Evolutionary conservation across 441 rosid species (phyloP), one percentile per base, ranked within the genome.

Genomic region (Aleurites moluccanus): DNA sequence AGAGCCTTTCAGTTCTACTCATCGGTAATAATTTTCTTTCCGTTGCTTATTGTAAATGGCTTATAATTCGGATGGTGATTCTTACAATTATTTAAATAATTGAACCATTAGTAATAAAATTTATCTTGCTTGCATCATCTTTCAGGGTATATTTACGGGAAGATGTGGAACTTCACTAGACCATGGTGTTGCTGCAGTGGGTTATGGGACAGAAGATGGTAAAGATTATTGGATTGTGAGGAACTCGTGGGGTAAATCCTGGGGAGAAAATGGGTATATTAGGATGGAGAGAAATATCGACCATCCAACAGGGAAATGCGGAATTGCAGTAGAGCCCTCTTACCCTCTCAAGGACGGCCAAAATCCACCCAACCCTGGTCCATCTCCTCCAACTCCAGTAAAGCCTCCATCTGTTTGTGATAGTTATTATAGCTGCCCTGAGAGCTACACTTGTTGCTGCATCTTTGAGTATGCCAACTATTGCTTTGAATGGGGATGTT

Each of bases 351-450:
- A 94, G 87, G 85, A 77, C 13, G 88, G 97, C 63, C 84, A 77
- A 65, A 94, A 94, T 75, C 98, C 97, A 1, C 98, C 98, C 1
- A 90, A 94, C 69, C 99, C 99, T 0, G 98, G 97, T 2, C 99
- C 99, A 0, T 89, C 97, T n/a, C 99, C 99, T 0, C 99, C 99
- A 10, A 84, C 97, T 67, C 97, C 97, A 13, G 49, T 88, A 5
- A 85, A 75, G 73, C 98, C 98, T 59, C 97, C 97, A 4, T 70
- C 85, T 1, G 85, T 81, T 1, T 94, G 98, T 44, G 97, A 94
- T 77, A 84, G 68, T 47, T 90, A 86, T 75, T 90, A 80, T 38
- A 44, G 81, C 55, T 94, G 98, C 72, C 89, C 94, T 1, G 88
- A 85, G 74, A 84, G 94, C 83, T 85, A 75, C 64, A 94, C 98